Conservation (phyloP, 2,329 filamentous ascomycete species). For the Blastomyces emzantsi region DNA sequence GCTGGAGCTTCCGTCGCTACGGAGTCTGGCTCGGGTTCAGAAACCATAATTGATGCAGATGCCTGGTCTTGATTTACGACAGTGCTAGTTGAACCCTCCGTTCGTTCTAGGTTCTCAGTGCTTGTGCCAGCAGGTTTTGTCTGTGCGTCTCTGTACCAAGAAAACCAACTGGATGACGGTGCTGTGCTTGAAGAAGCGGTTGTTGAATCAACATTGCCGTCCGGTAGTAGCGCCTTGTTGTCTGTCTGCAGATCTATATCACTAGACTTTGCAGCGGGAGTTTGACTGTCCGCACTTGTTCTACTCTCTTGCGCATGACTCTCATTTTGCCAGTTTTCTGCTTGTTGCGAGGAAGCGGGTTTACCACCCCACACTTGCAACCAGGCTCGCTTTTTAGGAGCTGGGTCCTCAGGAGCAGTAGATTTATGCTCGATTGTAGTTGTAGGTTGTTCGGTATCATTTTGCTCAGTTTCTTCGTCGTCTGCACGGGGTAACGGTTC, state of each 20-base stretch:
- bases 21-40: conserved; percentile 18
- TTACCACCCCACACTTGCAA: conserved; percentile 37
- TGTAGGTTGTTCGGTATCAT: conserved; percentile 1
- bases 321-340: conserved; percentile 19
- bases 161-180: conserved; percentile 34
- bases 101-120: not conserved
- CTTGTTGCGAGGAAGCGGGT: conserved; percentile 19
- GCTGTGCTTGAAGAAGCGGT: conserved; percentile 13
- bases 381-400: conserved; percentile 35
- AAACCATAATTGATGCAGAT: conserved; percentile 18
- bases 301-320: conserved; percentile 15
- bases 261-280: conserved; percentile 12
- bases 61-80: not conserved
- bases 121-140: conserved; percentile 21
- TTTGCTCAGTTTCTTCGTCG: conserved; percentile 7
- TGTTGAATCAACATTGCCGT: not conserved
- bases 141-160: conserved; percentile 30
- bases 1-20: conserved; percentile 18
- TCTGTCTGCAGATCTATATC: conserved; percentile 18
- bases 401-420: conserved; percentile 4
- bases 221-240: conserved; percentile 6
- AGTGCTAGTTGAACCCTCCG: not conserved
- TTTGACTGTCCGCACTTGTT: conserved; percentile 7
- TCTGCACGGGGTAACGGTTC: not conserved
- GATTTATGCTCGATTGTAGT: conserved; percentile 10